Conservation (phyloP, 2,329 filamentous ascomycete genomes). For the Nemania sp. region DNA sequence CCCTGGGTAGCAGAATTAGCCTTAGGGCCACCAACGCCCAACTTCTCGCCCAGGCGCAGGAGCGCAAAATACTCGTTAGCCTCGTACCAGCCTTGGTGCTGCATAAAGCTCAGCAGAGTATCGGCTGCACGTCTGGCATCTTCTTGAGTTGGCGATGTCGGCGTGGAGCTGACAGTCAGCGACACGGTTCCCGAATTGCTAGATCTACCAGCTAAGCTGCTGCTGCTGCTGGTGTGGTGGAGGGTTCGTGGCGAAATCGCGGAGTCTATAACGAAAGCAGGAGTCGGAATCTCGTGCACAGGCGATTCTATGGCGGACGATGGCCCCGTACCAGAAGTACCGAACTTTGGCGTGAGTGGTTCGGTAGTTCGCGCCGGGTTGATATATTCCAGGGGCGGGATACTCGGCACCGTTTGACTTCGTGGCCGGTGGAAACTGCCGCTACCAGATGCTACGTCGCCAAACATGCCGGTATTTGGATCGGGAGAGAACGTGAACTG, state of each 20-base stretch:
- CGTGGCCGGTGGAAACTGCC: slow-evolving; percentile 73
- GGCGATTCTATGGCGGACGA: slow-evolving; percentile 58
- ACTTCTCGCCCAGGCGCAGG: slow-evolving; percentile 81
- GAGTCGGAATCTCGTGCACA: slow-evolving; percentile 48
- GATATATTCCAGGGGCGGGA: slow-evolving; percentile 63
- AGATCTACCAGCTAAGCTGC: slow-evolving; percentile 49
- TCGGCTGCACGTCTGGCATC: slow-evolving; percentile 83
- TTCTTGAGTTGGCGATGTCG: slow-evolving; percentile 75
- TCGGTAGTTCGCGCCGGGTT: slow-evolving; percentile 49
- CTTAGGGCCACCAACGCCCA: slow-evolving; percentile 58
- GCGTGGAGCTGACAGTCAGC: slow-evolving; percentile 56
- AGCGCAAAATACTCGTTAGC: slow-evolving; percentile 77
- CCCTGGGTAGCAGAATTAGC: slow-evolving; percentile 37
- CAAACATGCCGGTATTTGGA: slow-evolving; percentile 68
- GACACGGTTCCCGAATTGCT: slow-evolving; percentile 40
- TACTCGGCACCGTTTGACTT: slow-evolving; percentile 82
- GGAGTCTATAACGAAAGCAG: slow-evolving; percentile 50
- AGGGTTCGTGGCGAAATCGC: slow-evolving; percentile 50
- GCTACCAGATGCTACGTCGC: slow-evolving; percentile 45
- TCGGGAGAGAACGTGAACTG: slow-evolving; percentile 78
- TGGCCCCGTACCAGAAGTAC: slow-evolving; percentile 50
- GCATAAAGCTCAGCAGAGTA: slow-evolving; percentile 79
- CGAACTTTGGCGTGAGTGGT: slow-evolving; percentile 55
- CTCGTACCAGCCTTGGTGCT: slow-evolving; percentile 73
- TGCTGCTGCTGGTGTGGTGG: slow-evolving; percentile 56